Conservation (phyloP, 805 yeast species). For the Candida gorgasii region DNA sequence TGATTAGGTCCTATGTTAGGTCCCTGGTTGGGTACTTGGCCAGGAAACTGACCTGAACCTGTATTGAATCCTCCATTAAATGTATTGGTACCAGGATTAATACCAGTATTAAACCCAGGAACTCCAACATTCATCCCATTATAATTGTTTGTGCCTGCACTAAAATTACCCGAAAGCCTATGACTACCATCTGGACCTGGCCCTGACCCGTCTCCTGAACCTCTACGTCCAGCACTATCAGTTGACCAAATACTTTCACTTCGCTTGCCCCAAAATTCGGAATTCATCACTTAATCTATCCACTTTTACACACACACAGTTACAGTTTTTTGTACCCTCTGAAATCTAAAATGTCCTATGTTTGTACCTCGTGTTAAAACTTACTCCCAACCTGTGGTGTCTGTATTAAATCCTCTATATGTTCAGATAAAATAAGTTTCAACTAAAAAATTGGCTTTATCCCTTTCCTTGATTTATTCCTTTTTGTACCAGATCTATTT, state of each 20-base stretch:
- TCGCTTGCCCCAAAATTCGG: constrained; percentile 6
- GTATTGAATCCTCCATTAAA: not conserved
- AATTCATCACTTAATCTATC: constrained; percentile 5
- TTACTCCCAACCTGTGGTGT: not conserved
- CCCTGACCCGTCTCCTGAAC: constrained; percentile 1
- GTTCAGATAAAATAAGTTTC: not conserved
- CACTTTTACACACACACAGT: no score
- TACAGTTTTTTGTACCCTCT: no score
- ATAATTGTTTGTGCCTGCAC: constrained; percentile 3
- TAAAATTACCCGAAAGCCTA: not conserved
- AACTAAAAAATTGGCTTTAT: not conserved
- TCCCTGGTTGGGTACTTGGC: no score
- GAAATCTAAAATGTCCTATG: not conserved
- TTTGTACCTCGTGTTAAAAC: not conserved
- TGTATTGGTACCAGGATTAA: not conserved
- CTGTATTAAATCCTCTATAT: not conserved
- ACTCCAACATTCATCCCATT: not conserved
- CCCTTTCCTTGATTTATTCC: not conserved
- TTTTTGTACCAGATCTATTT: constrained; percentile 1
- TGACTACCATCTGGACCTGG: not conserved
- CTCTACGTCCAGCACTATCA: constrained; percentile 3
- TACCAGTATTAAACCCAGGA: not conserved
- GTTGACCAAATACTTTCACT: constrained; percentile 18
- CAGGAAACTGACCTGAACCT: no score
- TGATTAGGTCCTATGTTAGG: not conserved